phyloP scores from a whole-genome alignment of 2,329 filamentous ascomycete genomes.

The Aspergillus melleus region DNA sequence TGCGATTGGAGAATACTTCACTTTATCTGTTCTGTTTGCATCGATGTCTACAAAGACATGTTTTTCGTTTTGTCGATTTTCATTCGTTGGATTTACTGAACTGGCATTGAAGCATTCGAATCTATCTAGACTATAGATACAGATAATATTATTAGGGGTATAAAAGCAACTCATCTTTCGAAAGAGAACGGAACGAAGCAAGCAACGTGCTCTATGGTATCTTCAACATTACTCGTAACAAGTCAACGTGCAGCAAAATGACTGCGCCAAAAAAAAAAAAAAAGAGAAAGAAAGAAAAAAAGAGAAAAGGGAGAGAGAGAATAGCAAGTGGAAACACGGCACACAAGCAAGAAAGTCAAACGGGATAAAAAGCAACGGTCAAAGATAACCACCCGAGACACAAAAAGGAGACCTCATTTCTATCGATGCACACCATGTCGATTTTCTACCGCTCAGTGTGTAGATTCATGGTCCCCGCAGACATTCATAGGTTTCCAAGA shows the following conservation, averaged over 20 bases:
- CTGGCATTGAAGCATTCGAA: constrained; percentile 5
- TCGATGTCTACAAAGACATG: background rate
- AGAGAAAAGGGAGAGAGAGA: background rate
- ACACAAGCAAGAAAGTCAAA: background rate
- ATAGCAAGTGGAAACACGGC: background rate
- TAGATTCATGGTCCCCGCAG: background rate
- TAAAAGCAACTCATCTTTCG: constrained; percentile 3
- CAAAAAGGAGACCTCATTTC: too few species aligned
- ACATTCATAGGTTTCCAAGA: background rate
- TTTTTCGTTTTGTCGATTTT: background rate
- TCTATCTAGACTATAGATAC: constrained; percentile 17
- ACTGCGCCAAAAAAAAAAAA: background rate
- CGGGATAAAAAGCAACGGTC: background rate
- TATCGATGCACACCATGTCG: background rate
- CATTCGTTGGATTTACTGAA: background rate
- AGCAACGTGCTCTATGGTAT: constrained; percentile 15
- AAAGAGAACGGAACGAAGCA: constrained; percentile 2
- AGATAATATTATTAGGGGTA: constrained; percentile 12
- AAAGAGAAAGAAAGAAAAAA: background rate
- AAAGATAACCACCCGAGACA: too few species aligned
- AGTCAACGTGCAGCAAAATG: background rate
- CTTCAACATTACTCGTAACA: constrained; percentile 16
- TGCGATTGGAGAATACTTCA: background rate
- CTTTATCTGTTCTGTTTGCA: background rate
- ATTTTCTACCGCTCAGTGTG: background rate